Percentiles rank a stretch among this genome's conserved stretches.
Conservation (phyloP, 2,329 filamentous ascomycete genomes). For the Alternaria sp. region DNA sequence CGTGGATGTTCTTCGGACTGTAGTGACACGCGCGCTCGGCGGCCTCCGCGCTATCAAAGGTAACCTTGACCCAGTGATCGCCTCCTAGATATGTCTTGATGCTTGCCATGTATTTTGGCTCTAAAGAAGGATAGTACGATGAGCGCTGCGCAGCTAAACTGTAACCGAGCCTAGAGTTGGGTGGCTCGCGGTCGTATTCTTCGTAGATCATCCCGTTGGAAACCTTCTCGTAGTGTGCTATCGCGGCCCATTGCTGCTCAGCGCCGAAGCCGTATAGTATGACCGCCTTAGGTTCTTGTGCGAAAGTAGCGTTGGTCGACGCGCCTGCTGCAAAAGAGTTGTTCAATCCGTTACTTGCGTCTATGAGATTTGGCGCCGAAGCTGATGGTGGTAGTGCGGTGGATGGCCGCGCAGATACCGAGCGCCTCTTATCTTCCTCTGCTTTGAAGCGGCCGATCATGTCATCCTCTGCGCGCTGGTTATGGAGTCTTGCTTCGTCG, state of each 20-base stretch:
- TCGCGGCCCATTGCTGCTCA: slow-evolving; percentile 78
- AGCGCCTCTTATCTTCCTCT: slow-evolving; percentile 43
- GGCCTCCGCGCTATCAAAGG: slow-evolving; percentile 59
- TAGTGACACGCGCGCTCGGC: slow-evolving; percentile 59
- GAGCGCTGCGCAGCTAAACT: slow-evolving; percentile 74
- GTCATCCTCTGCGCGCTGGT: slow-evolving; percentile 57
- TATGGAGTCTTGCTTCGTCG: slow-evolving; percentile 59
- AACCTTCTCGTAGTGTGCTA: slow-evolving; percentile 86
- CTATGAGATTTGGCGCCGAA: slow-evolving; percentile 45
- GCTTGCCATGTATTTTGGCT: slow-evolving; percentile 75
- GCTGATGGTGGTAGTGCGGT: slow-evolving; percentile 41
- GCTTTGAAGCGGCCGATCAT: slow-evolving; percentile 54
- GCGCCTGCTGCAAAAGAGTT: slow-evolving; percentile 40
- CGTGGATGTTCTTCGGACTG: slow-evolving; percentile 58
- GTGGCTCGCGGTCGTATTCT: slow-evolving; percentile 89
- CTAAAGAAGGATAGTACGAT: slow-evolving; percentile 72
- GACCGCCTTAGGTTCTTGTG: slow-evolving; percentile 75
- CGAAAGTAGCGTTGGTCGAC: slow-evolving; percentile 48
- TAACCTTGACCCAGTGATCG: slow-evolving; percentile 81
- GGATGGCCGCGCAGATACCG: slow-evolving; percentile 33
- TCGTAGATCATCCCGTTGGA: slow-evolving; percentile 84
- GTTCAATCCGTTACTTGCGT: slow-evolving; percentile 37
- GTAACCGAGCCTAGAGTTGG: slow-evolving; percentile 74
- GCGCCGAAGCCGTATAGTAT: slow-evolving; percentile 83
- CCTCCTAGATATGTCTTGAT: slow-evolving; percentile 85